These are phyloP conservation scores for Tetratostichococcus sp. DNA, from an alignment of 139 green algal genomes.

Conservation along the genomic window DNA sequence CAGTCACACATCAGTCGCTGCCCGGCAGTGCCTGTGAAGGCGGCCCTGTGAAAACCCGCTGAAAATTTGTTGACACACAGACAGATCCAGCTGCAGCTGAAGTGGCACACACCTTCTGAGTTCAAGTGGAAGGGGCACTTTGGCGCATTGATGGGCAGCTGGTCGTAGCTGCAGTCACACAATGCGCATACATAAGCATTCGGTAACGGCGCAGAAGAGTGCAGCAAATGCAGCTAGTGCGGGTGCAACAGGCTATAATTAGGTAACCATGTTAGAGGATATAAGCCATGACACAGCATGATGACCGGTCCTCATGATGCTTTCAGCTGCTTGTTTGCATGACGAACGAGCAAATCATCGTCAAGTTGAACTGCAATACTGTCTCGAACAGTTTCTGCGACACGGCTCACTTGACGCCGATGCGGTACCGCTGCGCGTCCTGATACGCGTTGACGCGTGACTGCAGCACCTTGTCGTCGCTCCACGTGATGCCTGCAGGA, in stretches of 20 bases:
- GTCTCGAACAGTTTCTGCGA: background rate
- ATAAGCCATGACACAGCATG: too few species aligned
- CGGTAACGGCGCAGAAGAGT: too few species aligned
- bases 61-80: background rate
- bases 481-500: slow-evolving; percentile 60
- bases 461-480: slow-evolving; percentile 72
- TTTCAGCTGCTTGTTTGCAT: too few species aligned
- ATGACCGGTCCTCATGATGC: too few species aligned
- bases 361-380: too few species aligned
- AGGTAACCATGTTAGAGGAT: too few species aligned
- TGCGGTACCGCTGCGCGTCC: slow-evolving; percentile 77
- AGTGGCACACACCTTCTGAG: slow-evolving; percentile 2
- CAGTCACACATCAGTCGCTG: too few species aligned
- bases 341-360: too few species aligned
- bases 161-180: slow-evolving; percentile 50
- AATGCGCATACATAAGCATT: background rate
- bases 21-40: too few species aligned
- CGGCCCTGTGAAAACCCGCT: too few species aligned
- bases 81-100: background rate
- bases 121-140: slow-evolving; percentile 54
- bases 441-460: slow-evolving; percentile 57
- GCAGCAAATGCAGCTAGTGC: too few species aligned
- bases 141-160: slow-evolving; percentile 71
- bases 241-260: too few species aligned
- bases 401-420: slow-evolving; percentile 62